phyloP scores from a whole-genome alignment of 371 early-diverging fungal species.

The Mortierella sp. region DNA sequence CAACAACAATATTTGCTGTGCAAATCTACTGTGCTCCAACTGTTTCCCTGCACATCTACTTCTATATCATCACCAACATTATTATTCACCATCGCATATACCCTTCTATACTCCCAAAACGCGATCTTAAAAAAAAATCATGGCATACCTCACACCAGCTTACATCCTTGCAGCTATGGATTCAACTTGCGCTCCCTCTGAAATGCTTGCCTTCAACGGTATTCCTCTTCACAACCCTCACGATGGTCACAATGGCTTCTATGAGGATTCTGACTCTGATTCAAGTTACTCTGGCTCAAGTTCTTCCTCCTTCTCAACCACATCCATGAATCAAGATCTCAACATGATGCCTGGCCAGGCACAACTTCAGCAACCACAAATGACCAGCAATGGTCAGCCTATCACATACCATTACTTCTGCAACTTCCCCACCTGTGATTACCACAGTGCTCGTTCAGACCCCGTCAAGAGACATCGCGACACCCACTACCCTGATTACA shows the following conservation, averaged over 20 bases:
- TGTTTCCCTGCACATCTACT: neutral
- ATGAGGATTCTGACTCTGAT: conserved; percentile 51
- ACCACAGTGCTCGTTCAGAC: conserved; percentile 54
- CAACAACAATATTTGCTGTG: too few species aligned
- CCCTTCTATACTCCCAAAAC: too few species aligned
- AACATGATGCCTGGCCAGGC: neutral
- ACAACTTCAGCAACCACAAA: conserved; percentile 10
- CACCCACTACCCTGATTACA: conserved; percentile 56
- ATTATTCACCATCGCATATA: neutral
- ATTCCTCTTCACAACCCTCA: conserved; percentile 22
- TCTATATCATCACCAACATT: neutral
- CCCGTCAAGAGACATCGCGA: conserved; percentile 57
- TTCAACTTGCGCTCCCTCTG: conserved; percentile 36
- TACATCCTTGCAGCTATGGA: conserved; percentile 48
- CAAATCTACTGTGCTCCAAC: neutral
- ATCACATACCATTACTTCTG: conserved; percentile 57
- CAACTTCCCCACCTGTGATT: conserved; percentile 44
- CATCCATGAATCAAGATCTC: conserved; percentile 9
- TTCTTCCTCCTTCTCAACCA: conserved; percentile 34
- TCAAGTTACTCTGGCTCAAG: conserved; percentile 42
- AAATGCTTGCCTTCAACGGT: conserved; percentile 39
- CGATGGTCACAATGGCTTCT: conserved; percentile 16
- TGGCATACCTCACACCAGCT: conserved; percentile 37
- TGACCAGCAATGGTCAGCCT: conserved; percentile 15
- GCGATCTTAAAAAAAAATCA: neutral